Conservation (phyloP, 805 yeast species). For the Pichia heedii region DNA sequence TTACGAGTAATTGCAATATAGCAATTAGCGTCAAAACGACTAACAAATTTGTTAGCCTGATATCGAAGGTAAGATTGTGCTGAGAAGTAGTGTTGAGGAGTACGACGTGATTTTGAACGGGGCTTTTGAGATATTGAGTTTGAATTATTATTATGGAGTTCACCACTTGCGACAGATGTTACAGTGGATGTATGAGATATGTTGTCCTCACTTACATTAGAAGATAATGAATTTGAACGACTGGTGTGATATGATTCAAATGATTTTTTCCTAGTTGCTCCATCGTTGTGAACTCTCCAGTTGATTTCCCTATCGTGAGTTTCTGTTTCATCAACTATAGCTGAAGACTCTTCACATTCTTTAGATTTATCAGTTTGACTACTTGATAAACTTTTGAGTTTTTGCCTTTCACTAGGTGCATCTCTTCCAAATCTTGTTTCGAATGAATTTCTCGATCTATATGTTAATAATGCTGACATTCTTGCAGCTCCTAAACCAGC, state of each 20-base stretch:
- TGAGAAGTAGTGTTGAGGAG: conserved; percentile 64
- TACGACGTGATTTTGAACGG: conserved; percentile 26
- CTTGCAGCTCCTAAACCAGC: conserved; percentile 93
- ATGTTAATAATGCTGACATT: conserved; percentile 92
- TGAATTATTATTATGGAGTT: not conserved
- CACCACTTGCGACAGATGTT: conserved; percentile 2
- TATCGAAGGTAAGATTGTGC: conserved; percentile 93
- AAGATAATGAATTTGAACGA: conserved; percentile 23
- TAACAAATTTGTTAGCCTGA: conserved; percentile 85
- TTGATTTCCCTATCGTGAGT: conserved; percentile 49
- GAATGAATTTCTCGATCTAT: conserved; percentile 85
- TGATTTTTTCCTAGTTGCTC: conserved; percentile 29
- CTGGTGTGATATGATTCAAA: conserved; percentile 23
- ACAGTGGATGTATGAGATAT: conserved; percentile 3
- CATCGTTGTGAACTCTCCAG: conserved; percentile 86
- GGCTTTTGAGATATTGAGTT: conserved; percentile 26
- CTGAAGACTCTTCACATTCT: conserved; percentile 12
- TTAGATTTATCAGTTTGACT: conserved; percentile 8
- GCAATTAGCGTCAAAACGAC: conserved; percentile 93
- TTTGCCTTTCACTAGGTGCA: conserved; percentile 35
- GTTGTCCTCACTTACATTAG: conserved; percentile 13
- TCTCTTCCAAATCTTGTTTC: conserved; percentile 89
- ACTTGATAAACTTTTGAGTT: conserved; percentile 14
- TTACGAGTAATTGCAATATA: conserved; percentile 90
- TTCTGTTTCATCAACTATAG: conserved; percentile 11